Conservation (phyloP, 176 grass and related monocot genomes). For the Tillandsia leiboldiana region DNA sequence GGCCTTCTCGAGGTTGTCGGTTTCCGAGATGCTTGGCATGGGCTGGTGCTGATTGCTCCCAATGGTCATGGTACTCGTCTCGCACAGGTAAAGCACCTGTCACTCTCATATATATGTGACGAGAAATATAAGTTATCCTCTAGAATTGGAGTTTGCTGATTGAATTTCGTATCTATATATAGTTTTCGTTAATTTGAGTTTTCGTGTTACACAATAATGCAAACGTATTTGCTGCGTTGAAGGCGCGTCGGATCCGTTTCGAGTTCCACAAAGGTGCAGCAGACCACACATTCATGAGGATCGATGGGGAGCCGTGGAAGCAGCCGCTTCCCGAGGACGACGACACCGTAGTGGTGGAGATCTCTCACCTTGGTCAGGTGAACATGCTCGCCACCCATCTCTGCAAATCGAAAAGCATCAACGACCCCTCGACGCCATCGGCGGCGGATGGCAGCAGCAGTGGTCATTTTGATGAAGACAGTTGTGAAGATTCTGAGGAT, state of each 20-base stretch:
- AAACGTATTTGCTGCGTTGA: neutral
- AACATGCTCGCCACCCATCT: slow-evolving; percentile 52
- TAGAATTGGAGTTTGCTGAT: neutral
- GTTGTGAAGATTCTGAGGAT: slow-evolving; percentile 24
- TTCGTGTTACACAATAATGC: neutral
- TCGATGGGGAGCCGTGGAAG: slow-evolving; percentile 93
- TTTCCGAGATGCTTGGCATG: slow-evolving; percentile 90
- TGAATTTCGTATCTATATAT: too few species aligned
- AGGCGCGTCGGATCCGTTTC: slow-evolving; percentile 65
- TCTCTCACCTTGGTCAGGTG: slow-evolving; percentile 66
- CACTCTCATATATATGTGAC: neutral
- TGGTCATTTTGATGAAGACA: slow-evolving; percentile 14
- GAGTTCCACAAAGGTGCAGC: slow-evolving; percentile 61
- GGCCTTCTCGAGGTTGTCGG: slow-evolving; percentile 75
- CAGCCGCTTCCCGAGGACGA: slow-evolving; percentile 67
- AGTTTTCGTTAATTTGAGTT: too few species aligned
- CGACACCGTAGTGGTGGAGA: slow-evolving; percentile 57
- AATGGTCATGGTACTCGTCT: slow-evolving; percentile 82
- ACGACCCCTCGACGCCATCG: slow-evolving; percentile 21
- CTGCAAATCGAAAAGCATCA: slow-evolving; percentile 54
- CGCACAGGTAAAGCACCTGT: slow-evolving; percentile 40
- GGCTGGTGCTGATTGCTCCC: slow-evolving; percentile 69
- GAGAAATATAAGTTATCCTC: neutral
- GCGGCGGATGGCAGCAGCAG: neutral
- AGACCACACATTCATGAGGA: slow-evolving; percentile 68